Evolutionary conservation across 1,284 basidiomycete genomes (phyloP).

Genomic region (Rhodotorula sp.): DNA sequence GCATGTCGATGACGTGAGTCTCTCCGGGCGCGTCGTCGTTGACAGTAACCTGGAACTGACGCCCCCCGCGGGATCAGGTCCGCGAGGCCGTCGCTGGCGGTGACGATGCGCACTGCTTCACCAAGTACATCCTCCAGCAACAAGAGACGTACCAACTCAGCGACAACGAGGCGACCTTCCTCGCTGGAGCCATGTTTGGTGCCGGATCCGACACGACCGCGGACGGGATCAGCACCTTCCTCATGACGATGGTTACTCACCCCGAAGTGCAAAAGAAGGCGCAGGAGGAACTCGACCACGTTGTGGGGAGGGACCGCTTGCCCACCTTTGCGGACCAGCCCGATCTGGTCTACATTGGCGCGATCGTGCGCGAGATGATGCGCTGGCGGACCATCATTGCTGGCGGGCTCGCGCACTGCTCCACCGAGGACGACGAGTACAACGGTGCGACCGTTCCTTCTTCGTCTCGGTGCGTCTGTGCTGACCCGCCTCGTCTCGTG

Average conservation of each 20-base stretch:
- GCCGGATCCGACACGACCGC: conserved; percentile 43
- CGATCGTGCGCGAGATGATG: conserved; percentile 46
- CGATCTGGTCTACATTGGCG: conserved; percentile 45
- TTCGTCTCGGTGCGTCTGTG: too few relatives aligned
- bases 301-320: conserved; percentile 44
- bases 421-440: conserved; percentile 47
- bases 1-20: conserved; percentile 38
- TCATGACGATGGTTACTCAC: conserved; percentile 36
- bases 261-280: conserved; percentile 32
- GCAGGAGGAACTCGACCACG: conserved; percentile 47
- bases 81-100: conserved; percentile 20
- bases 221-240: conserved; percentile 40
- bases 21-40: not conserved
- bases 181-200: conserved; percentile 43
- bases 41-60: not conserved
- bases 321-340: conserved; percentile 47
- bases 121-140: conserved; percentile 42
- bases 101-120: conserved; percentile 44
- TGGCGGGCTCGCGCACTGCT: conserved; percentile 44
- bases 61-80: not conserved
- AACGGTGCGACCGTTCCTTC: conserved; percentile 29
- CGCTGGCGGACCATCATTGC: conserved; percentile 49
- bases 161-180: conserved; percentile 45
- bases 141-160: conserved; percentile 42
- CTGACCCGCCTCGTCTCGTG: not conserved